Base-by-base conservation (phyloP, 2,329 filamentous ascomycete genomes). In the Lasiodiplodia sp. region DNA sequence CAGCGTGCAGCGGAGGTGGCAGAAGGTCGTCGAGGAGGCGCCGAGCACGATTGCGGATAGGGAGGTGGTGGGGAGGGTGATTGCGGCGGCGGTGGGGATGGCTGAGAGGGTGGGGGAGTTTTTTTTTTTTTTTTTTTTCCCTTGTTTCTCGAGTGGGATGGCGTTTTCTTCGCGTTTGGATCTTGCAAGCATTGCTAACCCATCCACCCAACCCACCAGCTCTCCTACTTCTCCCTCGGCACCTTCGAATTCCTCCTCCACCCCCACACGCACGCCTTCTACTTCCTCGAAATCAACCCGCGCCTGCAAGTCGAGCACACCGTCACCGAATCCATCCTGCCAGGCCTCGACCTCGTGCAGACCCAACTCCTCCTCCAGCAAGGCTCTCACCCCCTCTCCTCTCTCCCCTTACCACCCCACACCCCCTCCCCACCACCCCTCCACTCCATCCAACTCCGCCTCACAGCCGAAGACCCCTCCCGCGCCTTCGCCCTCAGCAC, bases 221-320 rank as follows among this genome's bases (percentile, higher is more conserved):
- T 88, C 63, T 77, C 81, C 4, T 90, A 90, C 74, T 79, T 80
- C 58, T 89, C 86, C 0, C 79, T 90, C 0, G 89, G 88, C 10
- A 91, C 88, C 0, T 89, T 89, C 70, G 89, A 91, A 73, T 91
- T 90, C 68, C 80, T 91, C 0, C 82, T 89, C 14, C 86, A 86
- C 68, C 82, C 84, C 12, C 69, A 76, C 0, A 82, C 77, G 0
- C 74, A 75, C 1, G 82, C 86, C 28, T 87, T 85, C 74, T 89
- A 84, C 76, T 89, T 89, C 71, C 76, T 89, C 6, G 87, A 89
- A 72, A 82, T 89, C 70, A 89, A 89, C 67, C 87, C 87, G 0
- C 81, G 87, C 2, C 75, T 89, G 2, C 87, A 89, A 73, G 87
- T 89, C 49, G 87, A 89, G 71, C 87, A 89, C 72, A 89, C 87